Evolutionary conservation across 495 filamentous ascomycete species (phyloP).

Genomic region (Podospora pseudopauciseta): DNA sequence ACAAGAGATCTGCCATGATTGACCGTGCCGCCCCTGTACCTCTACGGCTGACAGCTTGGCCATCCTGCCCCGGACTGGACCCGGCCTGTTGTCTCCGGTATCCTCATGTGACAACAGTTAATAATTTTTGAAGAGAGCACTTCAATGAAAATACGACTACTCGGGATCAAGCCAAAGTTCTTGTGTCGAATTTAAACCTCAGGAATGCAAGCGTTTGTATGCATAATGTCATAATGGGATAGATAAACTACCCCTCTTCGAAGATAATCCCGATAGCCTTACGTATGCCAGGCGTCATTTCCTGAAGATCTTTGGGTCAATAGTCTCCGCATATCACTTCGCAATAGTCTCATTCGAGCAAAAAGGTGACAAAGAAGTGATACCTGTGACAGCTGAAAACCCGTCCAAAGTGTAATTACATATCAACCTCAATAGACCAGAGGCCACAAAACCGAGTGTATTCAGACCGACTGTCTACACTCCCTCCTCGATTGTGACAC

Average conservation of each 20-base stretch:
- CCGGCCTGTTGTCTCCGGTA: not conserved
- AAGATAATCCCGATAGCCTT: not conserved
- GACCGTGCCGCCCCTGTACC: not conserved
- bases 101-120: no score
- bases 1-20: not conserved
- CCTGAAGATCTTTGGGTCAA: not conserved
- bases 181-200: not conserved
- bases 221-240: not conserved
- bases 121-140: no score
- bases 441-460: not conserved
- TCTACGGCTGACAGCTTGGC: not conserved
- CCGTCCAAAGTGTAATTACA: not conserved
- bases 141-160: no score
- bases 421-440: not conserved
- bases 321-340: not conserved
- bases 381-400: not conserved
- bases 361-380: not conserved
- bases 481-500: not conserved
- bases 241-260: not conserved
- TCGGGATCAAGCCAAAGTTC: no score
- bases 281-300: not conserved
- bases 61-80: not conserved
- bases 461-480: not conserved
- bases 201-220: not conserved
- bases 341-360: not conserved